Percentiles rank a stretch among this genome's conserved stretches.
Evolutionary conservation across 2,329 filamentous ascomycete genomes (phyloP).

Genomic region (Fusarium praegraminearum): DNA sequence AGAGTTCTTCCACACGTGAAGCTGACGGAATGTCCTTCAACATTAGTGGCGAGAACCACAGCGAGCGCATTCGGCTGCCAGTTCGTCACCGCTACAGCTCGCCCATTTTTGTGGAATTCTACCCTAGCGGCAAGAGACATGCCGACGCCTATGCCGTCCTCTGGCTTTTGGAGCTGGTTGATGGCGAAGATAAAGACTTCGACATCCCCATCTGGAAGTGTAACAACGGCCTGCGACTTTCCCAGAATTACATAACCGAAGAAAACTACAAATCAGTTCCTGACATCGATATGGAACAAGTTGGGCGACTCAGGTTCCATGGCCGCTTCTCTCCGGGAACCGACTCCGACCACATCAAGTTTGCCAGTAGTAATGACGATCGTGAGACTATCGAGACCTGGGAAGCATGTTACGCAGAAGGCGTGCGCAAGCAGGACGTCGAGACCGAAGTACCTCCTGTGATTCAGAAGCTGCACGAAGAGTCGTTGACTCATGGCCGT

Average conservation of each 20-base stretch:
- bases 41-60: conserved; percentile 58
- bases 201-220: conserved; percentile 94
- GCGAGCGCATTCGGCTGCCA: conserved; percentile 75
- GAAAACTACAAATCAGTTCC: conserved; percentile 77
- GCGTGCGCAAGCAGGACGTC: conserved; percentile 79
- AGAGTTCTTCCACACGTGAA: conserved; percentile 71
- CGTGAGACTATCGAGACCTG: conserved; percentile 95
- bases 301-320: conserved; percentile 84
- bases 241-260: conserved; percentile 92
- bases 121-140: conserved; percentile 74
- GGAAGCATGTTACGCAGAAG: conserved; percentile 91
- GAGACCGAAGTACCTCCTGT: conserved; percentile 77
- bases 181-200: conserved; percentile 81
- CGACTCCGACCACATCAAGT: conserved; percentile 84
- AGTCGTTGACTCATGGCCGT: conserved; percentile 81
- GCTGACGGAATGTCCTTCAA: conserved; percentile 65
- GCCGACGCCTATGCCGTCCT: conserved; percentile 81
- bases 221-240: conserved; percentile 77
- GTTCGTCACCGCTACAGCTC: conserved; percentile 92
- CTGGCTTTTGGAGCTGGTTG: conserved; percentile 87
- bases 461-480: conserved; percentile 82
- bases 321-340: conserved; percentile 90
- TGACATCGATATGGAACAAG: conserved; percentile 80
- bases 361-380: conserved; percentile 87
- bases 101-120: conserved; percentile 89